Evolutionary conservation across 225 moss, liverwort and hornwort genomes (phyloP).

Genomic region (Bryoerythrophyllum caledonicum): DNA sequence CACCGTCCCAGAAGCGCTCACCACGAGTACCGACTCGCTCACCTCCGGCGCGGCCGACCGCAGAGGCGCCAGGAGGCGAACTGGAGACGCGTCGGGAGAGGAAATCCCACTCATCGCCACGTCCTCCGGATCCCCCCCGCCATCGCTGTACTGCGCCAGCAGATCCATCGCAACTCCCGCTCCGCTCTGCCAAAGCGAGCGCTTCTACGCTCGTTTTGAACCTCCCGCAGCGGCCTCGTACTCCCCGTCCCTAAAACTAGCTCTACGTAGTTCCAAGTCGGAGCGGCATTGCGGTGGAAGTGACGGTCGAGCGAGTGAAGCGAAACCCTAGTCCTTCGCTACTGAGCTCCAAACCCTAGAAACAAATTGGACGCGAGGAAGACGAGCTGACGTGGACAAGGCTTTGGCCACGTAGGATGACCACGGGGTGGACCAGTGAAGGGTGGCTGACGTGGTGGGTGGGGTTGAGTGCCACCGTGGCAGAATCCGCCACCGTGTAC

Average conservation of each 20-base stretch:
- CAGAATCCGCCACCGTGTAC: not conserved
- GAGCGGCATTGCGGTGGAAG: not conserved
- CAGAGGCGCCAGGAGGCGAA: constrained; percentile 60
- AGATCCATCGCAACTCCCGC: constrained; percentile 39
- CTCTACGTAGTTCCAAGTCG: not conserved
- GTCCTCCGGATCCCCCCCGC: constrained; percentile 37
- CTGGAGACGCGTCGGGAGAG: constrained; percentile 65
- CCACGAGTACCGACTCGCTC: constrained; percentile 57
- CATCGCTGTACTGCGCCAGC: constrained; percentile 44
- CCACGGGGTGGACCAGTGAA: not conserved
- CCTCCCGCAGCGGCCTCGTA: not conserved
- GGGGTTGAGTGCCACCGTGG: not conserved
- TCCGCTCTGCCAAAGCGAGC: not conserved
- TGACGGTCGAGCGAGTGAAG: not conserved
- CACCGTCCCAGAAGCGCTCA: constrained; percentile 18
- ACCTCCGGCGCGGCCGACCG: constrained; percentile 87
- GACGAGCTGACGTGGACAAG: not conserved
- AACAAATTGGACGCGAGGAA: not conserved
- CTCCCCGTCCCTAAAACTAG: not conserved
- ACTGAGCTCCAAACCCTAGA: constrained; percentile 16
- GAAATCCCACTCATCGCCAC: constrained; percentile 54
- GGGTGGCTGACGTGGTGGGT: not conserved
- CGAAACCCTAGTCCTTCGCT: not conserved
- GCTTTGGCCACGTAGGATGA: not conserved
- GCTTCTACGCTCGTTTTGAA: not conserved